Evolutionary conservation across 345 rosid species (phyloP).

Genomic region (Fremontodendron californicum): DNA sequence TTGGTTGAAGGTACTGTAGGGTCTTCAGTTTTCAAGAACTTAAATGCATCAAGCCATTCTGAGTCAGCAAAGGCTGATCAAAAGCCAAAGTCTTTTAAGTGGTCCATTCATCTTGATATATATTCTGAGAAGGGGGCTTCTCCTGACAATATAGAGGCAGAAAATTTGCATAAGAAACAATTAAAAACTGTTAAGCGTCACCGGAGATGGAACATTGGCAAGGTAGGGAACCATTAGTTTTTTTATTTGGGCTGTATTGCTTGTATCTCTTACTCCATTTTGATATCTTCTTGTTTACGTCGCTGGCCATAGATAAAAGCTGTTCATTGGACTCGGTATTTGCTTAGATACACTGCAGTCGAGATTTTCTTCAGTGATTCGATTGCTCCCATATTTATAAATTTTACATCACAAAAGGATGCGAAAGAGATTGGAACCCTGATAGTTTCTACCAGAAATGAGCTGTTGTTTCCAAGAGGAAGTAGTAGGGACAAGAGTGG

Average conservation of each 20-base stretch:
- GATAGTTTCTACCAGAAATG: conserved; percentile 83
- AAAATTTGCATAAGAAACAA: conserved; percentile 42
- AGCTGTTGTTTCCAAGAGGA: conserved; percentile 74
- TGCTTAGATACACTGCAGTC: conserved; percentile 84
- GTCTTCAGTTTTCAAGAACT: conserved; percentile 74
- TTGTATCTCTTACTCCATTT: conserved; percentile 18
- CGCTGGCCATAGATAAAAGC: conserved; percentile 58
- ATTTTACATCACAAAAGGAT: conserved; percentile 69
- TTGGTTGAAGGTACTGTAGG: conserved; percentile 95
- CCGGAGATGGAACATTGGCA: conserved; percentile 80
- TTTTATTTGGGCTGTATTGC: neutral
- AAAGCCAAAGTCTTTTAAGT: conserved; percentile 53
- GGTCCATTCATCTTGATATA: conserved; percentile 42
- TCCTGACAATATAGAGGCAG: conserved; percentile 42
- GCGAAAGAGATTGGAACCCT: conserved; percentile 87
- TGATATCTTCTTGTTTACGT: conserved; percentile 20
- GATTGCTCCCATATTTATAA: conserved; percentile 66
- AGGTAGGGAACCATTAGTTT: conserved; percentile 41
- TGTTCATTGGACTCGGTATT: conserved; percentile 91
- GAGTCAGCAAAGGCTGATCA: conserved; percentile 55
- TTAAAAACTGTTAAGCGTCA: conserved; percentile 70
- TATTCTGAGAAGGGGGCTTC: conserved; percentile 41
- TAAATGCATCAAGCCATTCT: conserved; percentile 41
- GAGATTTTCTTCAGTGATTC: conserved; percentile 80
- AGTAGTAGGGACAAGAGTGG: conserved; percentile 79